Percentiles rank a stretch among this genome's conserved stretches.
phyloP scores from a whole-genome alignment of 768 basidiomycete species.

The Jaapia argillacea region DNA sequence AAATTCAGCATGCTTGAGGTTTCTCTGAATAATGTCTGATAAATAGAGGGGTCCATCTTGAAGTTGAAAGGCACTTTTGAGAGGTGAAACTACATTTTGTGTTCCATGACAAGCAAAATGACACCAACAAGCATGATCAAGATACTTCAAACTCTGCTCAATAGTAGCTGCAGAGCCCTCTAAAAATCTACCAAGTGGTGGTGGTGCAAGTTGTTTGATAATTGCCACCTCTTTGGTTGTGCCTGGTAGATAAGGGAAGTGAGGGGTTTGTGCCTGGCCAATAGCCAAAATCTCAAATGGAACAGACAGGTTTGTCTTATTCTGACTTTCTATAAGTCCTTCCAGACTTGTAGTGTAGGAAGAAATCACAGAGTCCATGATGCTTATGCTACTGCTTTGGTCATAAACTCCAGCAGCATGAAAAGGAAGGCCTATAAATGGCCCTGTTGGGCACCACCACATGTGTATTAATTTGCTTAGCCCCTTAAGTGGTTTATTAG shows the following conservation, averaged over 20 bases:
- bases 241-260: not conserved
- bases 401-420: not conserved
- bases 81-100: slow-evolving; percentile 11
- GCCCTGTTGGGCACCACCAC: not conserved
- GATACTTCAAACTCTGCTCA: not conserved
- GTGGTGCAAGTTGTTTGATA: not conserved
- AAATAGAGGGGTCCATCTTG: slow-evolving; percentile 13
- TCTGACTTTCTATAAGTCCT: not conserved
- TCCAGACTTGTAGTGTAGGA: not conserved
- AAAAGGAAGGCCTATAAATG: not conserved
- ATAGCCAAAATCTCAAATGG: not conserved
- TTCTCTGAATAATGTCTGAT: slow-evolving; percentile 14
- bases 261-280: not conserved
- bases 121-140: slow-evolving; percentile 6
- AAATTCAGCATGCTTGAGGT: slow-evolving; percentile 19
- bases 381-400: not conserved
- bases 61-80: slow-evolving; percentile 12
- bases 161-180: not conserved
- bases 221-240: not conserved
- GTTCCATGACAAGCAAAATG: slow-evolving; percentile 17
- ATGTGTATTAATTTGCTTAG: not conserved
- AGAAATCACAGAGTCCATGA: not conserved
- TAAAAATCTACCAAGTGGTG: not conserved
- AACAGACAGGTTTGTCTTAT: not conserved
- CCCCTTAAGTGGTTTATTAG: not conserved